phyloP scores from a whole-genome alignment of 2,329 filamentous ascomycete species.

The Cladosporium oxysporum region DNA sequence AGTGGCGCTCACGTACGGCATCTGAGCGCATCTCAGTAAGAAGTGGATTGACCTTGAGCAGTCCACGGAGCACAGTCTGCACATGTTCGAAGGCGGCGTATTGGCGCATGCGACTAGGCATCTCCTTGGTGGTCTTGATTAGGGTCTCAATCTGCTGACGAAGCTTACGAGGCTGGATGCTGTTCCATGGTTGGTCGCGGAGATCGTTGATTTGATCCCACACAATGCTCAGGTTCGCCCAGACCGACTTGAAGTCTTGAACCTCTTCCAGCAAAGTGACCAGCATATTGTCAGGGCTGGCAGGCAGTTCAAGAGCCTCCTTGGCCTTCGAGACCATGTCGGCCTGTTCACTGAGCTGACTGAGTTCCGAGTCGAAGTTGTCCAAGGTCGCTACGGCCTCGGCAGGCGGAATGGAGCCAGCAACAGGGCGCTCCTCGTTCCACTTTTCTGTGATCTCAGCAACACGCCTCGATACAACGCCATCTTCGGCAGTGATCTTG shows the following conservation, averaged over 20 bases:
- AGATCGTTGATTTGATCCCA: constrained; percentile 96
- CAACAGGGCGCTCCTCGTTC: constrained; percentile 96
- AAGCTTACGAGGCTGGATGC: constrained; percentile 91
- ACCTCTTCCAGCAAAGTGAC: constrained; percentile 90
- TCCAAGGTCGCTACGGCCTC: constrained; percentile 80
- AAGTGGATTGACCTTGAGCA: constrained; percentile 87
- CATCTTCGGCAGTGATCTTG: constrained; percentile 93
- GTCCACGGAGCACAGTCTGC: constrained; percentile 81
- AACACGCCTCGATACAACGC: constrained; percentile 86
- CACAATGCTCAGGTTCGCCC: constrained; percentile 91
- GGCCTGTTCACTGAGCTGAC: constrained; percentile 79
- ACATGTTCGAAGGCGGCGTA: constrained; percentile 99
- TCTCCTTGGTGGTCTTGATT: constrained; percentile 97
- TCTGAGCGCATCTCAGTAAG: constrained; percentile 93
- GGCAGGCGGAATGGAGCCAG: constrained; percentile 87
- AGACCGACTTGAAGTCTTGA: constrained; percentile 97
- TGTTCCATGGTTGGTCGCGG: constrained; percentile 89
- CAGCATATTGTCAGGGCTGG: constrained; percentile 77
- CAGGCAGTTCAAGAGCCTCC: constrained; percentile 88
- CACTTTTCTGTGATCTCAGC: constrained; percentile 80
- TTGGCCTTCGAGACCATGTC: constrained; percentile 96
- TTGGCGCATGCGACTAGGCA: constrained; percentile 98
- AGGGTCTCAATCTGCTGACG: constrained; percentile 84
- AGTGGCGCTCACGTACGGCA: constrained; percentile 93
- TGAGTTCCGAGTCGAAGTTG: constrained; percentile 82